Conservation (phyloP, 73 alveolate species). For the Tetrahymena elliotti region DNA sequence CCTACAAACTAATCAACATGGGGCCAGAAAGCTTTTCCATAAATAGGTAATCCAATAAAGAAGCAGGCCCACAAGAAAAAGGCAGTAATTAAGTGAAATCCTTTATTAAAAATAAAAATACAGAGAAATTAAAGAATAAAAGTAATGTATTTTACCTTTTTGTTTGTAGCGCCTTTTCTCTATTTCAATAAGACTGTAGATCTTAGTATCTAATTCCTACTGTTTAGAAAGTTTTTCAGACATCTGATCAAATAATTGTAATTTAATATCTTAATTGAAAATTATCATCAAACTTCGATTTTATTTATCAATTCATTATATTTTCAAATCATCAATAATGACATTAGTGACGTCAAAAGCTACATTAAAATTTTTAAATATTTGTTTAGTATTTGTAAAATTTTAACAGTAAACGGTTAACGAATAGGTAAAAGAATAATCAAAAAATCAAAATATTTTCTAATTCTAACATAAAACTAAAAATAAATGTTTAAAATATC, state of each 20-base stretch:
- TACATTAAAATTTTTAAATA: too few relatives aligned
- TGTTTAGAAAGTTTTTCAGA: not conserved
- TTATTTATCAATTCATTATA: not conserved
- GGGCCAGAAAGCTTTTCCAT: not conserved
- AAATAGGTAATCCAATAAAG: not conserved
- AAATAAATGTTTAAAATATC: too few relatives aligned
- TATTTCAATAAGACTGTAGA: not conserved
- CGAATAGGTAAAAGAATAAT: too few relatives aligned
- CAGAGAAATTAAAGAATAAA: not conserved
- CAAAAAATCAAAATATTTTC: too few relatives aligned
- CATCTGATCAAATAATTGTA: not conserved
- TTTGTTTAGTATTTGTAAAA: not conserved
- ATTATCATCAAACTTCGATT: not conserved
- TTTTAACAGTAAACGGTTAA: too few relatives aligned
- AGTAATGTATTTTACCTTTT: not conserved
- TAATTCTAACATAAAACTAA: too few relatives aligned
- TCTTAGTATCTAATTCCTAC: not conserved
- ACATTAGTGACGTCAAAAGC: not conserved
- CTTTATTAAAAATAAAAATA: not conserved
- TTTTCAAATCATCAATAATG: not conserved
- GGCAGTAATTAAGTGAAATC: not conserved
- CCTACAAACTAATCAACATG: not conserved
- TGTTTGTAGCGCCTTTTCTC: not conserved
- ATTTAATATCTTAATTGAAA: not conserved
- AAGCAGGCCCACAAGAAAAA: not conserved